These are phyloP conservation scores for Aspergillus wentii DNA, from an alignment of 495 filamentous ascomycete species.

Conservation along the genomic window DNA sequence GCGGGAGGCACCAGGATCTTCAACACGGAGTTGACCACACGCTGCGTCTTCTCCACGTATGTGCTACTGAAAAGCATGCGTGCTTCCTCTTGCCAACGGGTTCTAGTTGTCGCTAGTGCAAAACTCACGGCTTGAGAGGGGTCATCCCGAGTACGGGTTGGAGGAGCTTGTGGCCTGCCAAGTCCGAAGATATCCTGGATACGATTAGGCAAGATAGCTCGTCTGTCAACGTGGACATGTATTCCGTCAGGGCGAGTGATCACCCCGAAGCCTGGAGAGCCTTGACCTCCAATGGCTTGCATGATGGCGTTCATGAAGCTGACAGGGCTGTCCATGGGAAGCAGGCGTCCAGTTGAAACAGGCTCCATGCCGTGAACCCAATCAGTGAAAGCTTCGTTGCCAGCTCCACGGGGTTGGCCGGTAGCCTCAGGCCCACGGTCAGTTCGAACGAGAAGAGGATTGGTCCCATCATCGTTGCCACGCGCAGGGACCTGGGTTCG, in stretches of 20 bases:
- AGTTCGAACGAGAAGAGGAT: slow-evolving; percentile 61
- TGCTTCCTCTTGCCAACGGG: slow-evolving; percentile 88
- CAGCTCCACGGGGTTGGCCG: slow-evolving; percentile 25
- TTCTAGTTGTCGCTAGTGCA: slow-evolving; percentile 58
- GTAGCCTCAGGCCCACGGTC: slow-evolving; percentile 31
- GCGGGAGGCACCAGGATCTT: slow-evolving; percentile 77
- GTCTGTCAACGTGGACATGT: slow-evolving; percentile 50
- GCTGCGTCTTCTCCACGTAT: slow-evolving; percentile 65
- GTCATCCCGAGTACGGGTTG: slow-evolving; percentile 48
- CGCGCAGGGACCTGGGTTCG: slow-evolving; percentile 44
- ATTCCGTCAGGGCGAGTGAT: slow-evolving; percentile 56
- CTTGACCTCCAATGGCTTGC: slow-evolving; percentile 50
- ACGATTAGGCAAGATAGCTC: slow-evolving; percentile 46
- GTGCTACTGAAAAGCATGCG: slow-evolving; percentile 71
- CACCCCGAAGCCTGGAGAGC: slow-evolving; percentile 45
- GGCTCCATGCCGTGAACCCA: slow-evolving; percentile 55
- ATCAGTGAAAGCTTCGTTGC: slow-evolving; percentile 38
- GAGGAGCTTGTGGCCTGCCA: slow-evolving; percentile 37
- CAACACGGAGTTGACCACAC: slow-evolving; percentile 68
- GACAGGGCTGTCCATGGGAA: slow-evolving; percentile 55
- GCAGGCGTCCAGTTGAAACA: slow-evolving; percentile 37
- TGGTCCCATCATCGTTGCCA: slow-evolving; percentile 68
- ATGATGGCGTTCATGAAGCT: slow-evolving; percentile 59
- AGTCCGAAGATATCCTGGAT: slow-evolving; percentile 55
- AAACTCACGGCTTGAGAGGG: slow-evolving; percentile 67